Conservation (phyloP, 495 filamentous ascomycete species). For the Umbilicaria muhlenbergii region DNA sequence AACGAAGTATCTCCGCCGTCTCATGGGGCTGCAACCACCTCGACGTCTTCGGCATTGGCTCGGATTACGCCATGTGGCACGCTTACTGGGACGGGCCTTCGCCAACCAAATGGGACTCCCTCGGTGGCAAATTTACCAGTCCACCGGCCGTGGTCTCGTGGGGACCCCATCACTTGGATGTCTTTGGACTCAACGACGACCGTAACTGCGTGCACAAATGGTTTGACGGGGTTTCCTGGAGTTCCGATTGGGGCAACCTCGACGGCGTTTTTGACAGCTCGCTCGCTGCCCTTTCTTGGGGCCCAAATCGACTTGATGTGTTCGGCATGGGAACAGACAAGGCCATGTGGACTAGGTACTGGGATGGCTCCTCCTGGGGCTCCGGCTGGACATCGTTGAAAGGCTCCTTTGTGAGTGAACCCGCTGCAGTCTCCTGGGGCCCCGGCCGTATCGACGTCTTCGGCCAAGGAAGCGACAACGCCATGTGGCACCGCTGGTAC, state of each 20-base stretch:
- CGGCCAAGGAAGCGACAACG: slow-evolving; percentile 8
- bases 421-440: background rate
- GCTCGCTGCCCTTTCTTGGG: slow-evolving; percentile 16
- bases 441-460: slow-evolving; percentile 11
- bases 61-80: slow-evolving; percentile 14
- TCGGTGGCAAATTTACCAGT: slow-evolving; percentile 11
- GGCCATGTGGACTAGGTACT: slow-evolving; percentile 8
- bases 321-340: slow-evolving; percentile 12
- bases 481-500: background rate
- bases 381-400: background rate
- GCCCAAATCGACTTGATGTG: slow-evolving; percentile 17
- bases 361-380: slow-evolving; percentile 8
- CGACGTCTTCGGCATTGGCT: slow-evolving; percentile 19
- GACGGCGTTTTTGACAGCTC: slow-evolving; percentile 7
- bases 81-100: slow-evolving; percentile 7
- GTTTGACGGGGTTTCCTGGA: slow-evolving; percentile 18
- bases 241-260: slow-evolving; percentile 13
- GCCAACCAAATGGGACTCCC: slow-evolving; percentile 11
- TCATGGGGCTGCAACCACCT: slow-evolving; percentile 19
- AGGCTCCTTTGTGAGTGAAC: background rate
- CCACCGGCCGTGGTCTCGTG: slow-evolving; percentile 1
- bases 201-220: slow-evolving; percentile 17
- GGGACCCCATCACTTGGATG: too few relatives aligned
- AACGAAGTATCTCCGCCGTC: slow-evolving; percentile 5
- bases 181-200: slow-evolving; percentile 5